These are phyloP conservation scores for Psilocybe cubensis DNA, from an alignment of 768 basidiomycete genomes.

Conservation along the genomic window DNA sequence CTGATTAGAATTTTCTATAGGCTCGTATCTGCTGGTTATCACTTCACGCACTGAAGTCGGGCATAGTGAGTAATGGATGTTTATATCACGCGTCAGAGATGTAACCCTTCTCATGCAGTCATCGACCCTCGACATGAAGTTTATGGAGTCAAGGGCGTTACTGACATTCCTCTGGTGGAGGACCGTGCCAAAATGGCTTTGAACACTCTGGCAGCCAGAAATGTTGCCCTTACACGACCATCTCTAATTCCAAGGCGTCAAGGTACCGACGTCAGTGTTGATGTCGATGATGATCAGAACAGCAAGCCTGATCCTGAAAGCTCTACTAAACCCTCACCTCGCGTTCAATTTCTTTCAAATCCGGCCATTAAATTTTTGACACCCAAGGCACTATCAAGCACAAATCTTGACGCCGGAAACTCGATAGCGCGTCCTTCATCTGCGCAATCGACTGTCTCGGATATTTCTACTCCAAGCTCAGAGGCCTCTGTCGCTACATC, in stretches of 20 bases:
- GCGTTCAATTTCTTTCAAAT: conserved; percentile 58
- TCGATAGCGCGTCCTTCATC: conserved; percentile 38
- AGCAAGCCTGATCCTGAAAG: background rate
- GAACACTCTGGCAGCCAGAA: conserved; percentile 54
- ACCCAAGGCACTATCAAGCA: background rate
- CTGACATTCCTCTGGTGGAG: conserved; percentile 72
- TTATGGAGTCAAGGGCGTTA: conserved; percentile 69
- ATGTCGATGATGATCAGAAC: conserved; percentile 17
- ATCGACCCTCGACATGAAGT: conserved; percentile 64
- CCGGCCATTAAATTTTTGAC: conserved; percentile 41
- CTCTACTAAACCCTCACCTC: conserved; percentile 29
- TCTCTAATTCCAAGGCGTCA: conserved; percentile 44
- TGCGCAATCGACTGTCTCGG: conserved; percentile 48
- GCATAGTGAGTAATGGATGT: conserved; percentile 50
- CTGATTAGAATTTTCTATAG: conserved; percentile 36
- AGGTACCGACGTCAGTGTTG: conserved; percentile 14
- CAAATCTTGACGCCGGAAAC: conserved; percentile 19
- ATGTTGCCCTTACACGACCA: conserved; percentile 44
- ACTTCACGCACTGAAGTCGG: conserved; percentile 66
- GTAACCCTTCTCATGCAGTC: conserved; percentile 45
- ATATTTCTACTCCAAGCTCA: conserved; percentile 58
- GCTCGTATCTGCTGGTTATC: conserved; percentile 77
- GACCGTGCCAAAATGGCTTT: conserved; percentile 60
- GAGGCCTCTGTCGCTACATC: conserved; percentile 46
- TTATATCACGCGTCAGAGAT: background rate